A percentile compares a stretch with the other conserved stretches of the same genome.
These are phyloP conservation scores for Trametes villosa DNA, from an alignment of 768 basidiomycete genomes.

Conservation along the genomic window DNA sequence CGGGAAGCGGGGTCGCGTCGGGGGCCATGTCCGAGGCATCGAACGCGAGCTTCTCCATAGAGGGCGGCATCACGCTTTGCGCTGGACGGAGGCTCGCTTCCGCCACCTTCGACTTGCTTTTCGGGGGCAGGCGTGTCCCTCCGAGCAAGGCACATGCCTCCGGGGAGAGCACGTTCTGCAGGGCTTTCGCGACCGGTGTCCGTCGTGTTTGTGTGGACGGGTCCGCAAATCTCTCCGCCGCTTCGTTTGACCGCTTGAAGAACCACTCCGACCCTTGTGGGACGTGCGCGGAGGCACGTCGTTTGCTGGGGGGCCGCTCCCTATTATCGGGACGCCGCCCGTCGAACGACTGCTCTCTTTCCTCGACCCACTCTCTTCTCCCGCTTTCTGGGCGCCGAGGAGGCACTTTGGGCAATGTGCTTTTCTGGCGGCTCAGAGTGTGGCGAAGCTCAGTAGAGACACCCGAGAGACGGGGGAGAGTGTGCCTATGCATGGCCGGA, in stretches of 20 bases:
- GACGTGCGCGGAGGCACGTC: too few species aligned
- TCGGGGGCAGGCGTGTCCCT: slow-evolving; percentile 4
- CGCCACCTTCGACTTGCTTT: background rate
- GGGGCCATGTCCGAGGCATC: background rate
- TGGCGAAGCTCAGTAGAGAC: slow-evolving; percentile 4
- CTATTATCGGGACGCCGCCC: too few species aligned
- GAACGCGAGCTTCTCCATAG: slow-evolving; percentile 10
- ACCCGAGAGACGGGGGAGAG: slow-evolving; percentile 1
- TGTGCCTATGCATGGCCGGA: slow-evolving; percentile 1
- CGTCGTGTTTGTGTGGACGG: background rate
- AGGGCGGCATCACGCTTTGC: background rate
- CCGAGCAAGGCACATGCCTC: slow-evolving; percentile 12
- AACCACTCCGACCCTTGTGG: too few species aligned
- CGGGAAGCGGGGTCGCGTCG: background rate
- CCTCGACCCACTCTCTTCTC: too few species aligned
- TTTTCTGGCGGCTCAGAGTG: background rate
- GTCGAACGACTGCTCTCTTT: too few species aligned
- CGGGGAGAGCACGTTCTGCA: slow-evolving; percentile 11
- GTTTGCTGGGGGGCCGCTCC: too few species aligned
- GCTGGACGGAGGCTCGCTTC: background rate
- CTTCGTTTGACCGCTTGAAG: too few species aligned
- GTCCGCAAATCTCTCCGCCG: too few species aligned
- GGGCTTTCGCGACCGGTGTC: slow-evolving; percentile 3
- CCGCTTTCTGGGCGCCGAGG: too few species aligned
- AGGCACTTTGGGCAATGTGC: background rate